Evolutionary conservation across 148 eudicot genomes (phyloP), one percentile per base, ranked within the genome.

Genomic region (Oxyria digyna): DNA sequence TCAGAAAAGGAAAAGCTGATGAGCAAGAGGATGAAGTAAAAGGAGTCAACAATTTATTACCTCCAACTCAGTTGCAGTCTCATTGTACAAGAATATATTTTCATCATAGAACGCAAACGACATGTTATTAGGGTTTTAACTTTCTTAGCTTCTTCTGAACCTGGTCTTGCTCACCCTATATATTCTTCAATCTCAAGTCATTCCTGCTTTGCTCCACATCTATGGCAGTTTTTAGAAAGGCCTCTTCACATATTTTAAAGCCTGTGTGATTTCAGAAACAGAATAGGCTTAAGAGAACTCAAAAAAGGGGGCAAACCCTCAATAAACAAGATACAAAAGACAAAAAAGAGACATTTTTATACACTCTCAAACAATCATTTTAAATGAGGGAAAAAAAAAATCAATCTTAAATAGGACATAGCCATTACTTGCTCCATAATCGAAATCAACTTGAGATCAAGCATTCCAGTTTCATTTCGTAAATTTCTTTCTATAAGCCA

Each of bases 61-160:
- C 88, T 82, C 83, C 8, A 84, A 66, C 73, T 83, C 83, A 67
- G 78, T 69, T 76, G 62, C 74, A 72, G 76, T 73, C 73, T 76
- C 80, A 70, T 76, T 72, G 74, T 80, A 78, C 40, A 86, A 64
- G 78, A 77, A 85, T 71, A 87, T 31, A 75, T 87, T 89, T 55
- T 80, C 87, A 81, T 92, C 89, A 77, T 80, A 83, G 52, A 87
- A 73, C 57, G 87, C 78, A 73, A 84, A 85, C 4, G 96, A 72
- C 98, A 87, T 92, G 38, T 67, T 81, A 71, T 40, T 1, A 3
- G 84, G 71, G 73, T 77, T 78, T 72, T 82, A 73, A 77, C 74
- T 74, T 82, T 83, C 80, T 79, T 89, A 46, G 42, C 73, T 63
- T 84, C 91, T 67, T 89, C 88, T 35, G 73, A 72, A 73, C 83